Evolutionary conservation across 2,329 filamentous ascomycete genomes (phyloP).

Genomic region (Metarhizium robertsii): DNA sequence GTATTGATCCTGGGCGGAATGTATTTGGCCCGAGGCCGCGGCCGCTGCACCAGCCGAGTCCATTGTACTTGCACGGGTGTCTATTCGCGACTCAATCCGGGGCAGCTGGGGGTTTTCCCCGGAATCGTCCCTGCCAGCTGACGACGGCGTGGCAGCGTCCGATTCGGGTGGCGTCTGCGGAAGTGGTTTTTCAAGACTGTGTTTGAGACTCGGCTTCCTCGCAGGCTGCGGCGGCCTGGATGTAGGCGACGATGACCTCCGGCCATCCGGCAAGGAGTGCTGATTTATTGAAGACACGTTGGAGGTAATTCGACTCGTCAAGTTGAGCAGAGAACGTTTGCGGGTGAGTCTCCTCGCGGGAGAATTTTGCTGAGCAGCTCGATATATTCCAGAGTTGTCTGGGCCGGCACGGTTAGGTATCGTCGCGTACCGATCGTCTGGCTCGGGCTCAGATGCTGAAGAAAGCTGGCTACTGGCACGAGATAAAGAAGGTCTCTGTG

Average conservation of each 20-base stretch:
- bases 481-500: constrained; percentile 16
- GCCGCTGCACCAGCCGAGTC: constrained; percentile 29
- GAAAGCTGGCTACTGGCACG: constrained; percentile 20
- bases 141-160: constrained; percentile 18
- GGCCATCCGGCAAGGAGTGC: constrained; percentile 7
- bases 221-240: constrained; percentile 33
- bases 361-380: constrained; percentile 39
- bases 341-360: constrained; percentile 29
- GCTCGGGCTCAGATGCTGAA: constrained; percentile 34
- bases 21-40: constrained; percentile 23
- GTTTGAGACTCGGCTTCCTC: constrained; percentile 43
- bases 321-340: constrained; percentile 32
- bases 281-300: constrained; percentile 1
- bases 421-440: constrained; percentile 25
- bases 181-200: constrained; percentile 49
- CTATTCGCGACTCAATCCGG: constrained; percentile 19
- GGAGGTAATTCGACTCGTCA: constrained; percentile 19
- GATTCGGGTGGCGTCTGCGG: constrained; percentile 36
- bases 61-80: constrained; percentile 38
- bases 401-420: constrained; percentile 26
- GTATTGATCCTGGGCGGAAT: constrained; percentile 22
- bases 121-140: constrained; percentile 19
- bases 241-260: constrained; percentile 10
- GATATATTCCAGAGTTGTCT: constrained; percentile 42
- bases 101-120: constrained; percentile 5